Conservation (phyloP, 352 stramenopile genomes). For the Phytophthora citricola region DNA sequence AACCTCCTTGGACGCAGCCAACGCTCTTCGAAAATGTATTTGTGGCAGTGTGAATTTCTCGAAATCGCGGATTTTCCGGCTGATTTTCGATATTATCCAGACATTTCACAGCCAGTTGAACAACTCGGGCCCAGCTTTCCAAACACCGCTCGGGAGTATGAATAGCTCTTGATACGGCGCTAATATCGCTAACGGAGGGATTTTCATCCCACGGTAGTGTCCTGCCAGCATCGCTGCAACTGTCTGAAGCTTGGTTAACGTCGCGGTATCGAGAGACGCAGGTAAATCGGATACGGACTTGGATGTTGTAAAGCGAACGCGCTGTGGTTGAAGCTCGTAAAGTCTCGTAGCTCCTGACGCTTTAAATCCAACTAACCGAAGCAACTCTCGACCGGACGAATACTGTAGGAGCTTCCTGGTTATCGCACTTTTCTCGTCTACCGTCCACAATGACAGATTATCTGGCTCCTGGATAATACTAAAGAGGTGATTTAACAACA, state of each 20-base stretch:
- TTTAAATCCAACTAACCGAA: constrained; percentile 51
- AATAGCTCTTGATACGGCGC: constrained; percentile 54
- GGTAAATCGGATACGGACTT: constrained; percentile 11
- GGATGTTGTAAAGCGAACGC: constrained; percentile 54
- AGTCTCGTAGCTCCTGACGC: constrained; percentile 1
- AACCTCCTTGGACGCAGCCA: constrained; percentile 37
- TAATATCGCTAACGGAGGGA: constrained; percentile 56
- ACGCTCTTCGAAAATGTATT: constrained; percentile 56
- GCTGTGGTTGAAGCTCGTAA: constrained; percentile 45
- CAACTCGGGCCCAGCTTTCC: constrained; percentile 40
- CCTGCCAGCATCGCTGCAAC: constrained; percentile 49
- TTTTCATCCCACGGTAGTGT: constrained; percentile 54
- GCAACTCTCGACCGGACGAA: constrained; percentile 35
- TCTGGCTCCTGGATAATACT: constrained; percentile 52
- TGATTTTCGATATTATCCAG: constrained; percentile 62
- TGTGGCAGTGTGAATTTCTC: constrained; percentile 59
- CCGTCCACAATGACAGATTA: constrained; percentile 41
- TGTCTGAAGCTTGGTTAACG: constrained; percentile 43
- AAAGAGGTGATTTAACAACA: constrained; percentile 34
- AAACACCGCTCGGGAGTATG: constrained; percentile 9
- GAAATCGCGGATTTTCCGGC: constrained; percentile 51
- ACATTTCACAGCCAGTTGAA: constrained; percentile 57
- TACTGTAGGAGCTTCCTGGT: constrained; percentile 35
- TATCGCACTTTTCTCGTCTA: constrained; percentile 34
- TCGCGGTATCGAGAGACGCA: constrained; percentile 32